A percentile compares a stretch with the other conserved stretches of the same genome.
These are phyloP conservation scores for Sporothrix euskadiensis DNA, from an alignment of 2,329 filamentous ascomycete species.

Conservation along the genomic window DNA sequence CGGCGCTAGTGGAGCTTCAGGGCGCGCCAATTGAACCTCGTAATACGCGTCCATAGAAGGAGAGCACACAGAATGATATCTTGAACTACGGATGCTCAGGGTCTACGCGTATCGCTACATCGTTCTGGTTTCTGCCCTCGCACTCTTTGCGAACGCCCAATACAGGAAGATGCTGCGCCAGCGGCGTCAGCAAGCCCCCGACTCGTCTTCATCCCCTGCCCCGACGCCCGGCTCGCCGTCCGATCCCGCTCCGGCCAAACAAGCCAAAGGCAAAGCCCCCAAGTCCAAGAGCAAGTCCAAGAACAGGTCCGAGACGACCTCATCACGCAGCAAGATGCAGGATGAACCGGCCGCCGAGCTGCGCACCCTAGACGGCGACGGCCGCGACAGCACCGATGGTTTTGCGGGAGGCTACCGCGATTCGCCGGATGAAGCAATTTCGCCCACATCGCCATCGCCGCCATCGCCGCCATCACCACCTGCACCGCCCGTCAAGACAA, in stretches of 20 bases:
- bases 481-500: neutral
- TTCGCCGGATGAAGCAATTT: neutral
- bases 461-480: neutral
- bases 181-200: conserved; percentile 9
- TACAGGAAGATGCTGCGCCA: conserved; percentile 23
- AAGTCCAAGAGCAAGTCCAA: neutral
- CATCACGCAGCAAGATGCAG: conserved; percentile 3
- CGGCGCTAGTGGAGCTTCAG: neutral
- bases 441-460: neutral
- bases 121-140: neutral
- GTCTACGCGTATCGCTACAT: neutral
- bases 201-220: neutral
- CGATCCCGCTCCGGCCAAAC: neutral
- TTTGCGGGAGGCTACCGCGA: neutral
- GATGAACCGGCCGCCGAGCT: conserved; percentile 23
- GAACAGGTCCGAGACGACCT: neutral
- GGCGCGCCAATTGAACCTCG: neutral
- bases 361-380: conserved; percentile 4
- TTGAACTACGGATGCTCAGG: neutral
- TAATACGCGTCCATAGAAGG: neutral
- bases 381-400: neutral
- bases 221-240: neutral
- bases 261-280: neutral
- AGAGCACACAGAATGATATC: neutral
- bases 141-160: neutral